Evolutionary conservation across 768 basidiomycete species (phyloP).

Genomic region (Rhizopogon vesiculosus): DNA sequence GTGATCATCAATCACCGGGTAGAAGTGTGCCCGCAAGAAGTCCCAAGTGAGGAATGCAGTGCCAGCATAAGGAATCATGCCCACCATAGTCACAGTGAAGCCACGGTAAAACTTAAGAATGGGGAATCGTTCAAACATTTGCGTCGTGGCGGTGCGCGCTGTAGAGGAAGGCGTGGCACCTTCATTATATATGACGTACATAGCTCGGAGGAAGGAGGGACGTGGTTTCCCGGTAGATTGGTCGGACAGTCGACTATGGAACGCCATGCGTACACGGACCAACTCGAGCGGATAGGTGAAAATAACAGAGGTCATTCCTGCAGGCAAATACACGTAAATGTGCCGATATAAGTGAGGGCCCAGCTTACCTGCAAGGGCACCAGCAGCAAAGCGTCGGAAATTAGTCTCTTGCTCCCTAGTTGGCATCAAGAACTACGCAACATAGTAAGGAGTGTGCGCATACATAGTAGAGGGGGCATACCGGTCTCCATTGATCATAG

Average conservation of each 20-base stretch:
- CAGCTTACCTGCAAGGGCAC: conserved; percentile 75
- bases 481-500: conserved; percentile 83
- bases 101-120: conserved; percentile 94
- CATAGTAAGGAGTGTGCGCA: neutral
- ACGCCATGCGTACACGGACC: conserved; percentile 94
- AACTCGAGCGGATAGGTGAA: conserved; percentile 96
- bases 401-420: conserved; percentile 76
- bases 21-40: conserved; percentile 56
- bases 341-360: neutral
- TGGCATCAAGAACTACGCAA: conserved; percentile 77
- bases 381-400: conserved; percentile 74
- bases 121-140: conserved; percentile 57
- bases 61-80: conserved; percentile 95
- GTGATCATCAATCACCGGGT: conserved; percentile 41
- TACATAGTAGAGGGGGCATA: conserved; percentile 28
- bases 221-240: conserved; percentile 25
- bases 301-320: conserved; percentile 82
- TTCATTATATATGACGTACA: conserved; percentile 70
- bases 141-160: conserved; percentile 16
- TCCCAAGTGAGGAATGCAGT: conserved; percentile 94
- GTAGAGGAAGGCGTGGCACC: conserved; percentile 24
- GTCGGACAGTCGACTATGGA: conserved; percentile 28
- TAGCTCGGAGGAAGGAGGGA: conserved; percentile 51
- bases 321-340: neutral
- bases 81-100: conserved; percentile 87